Evolutionary conservation across 805 yeast genomes (phyloP).

Genomic region (Starmerella vitae): DNA sequence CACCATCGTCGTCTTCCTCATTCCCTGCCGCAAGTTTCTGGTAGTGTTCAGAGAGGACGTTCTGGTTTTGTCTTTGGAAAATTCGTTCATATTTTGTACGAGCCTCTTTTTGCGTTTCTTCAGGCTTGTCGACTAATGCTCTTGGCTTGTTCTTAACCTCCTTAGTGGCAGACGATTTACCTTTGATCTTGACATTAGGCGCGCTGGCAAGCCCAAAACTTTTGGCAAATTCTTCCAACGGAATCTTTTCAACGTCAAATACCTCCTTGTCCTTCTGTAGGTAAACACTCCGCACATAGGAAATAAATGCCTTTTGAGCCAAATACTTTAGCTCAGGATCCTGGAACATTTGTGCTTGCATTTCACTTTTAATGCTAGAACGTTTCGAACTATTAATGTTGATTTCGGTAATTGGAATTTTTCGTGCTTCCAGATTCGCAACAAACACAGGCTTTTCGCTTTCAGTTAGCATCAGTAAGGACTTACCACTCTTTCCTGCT

Average conservation of each 20-base stretch:
- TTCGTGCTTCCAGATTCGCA: constrained; percentile 44
- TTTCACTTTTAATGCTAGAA: constrained; percentile 63
- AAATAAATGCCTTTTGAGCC: constrained; percentile 90
- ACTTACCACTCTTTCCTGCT: constrained; percentile 71
- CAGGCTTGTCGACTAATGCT: constrained; percentile 38
- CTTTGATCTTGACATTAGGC: constrained; percentile 71
- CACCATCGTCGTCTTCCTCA: constrained; percentile 35
- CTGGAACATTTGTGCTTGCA: constrained; percentile 81
- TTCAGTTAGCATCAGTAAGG: constrained; percentile 71
- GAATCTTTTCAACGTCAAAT: constrained; percentile 62
- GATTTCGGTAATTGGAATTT: constrained; percentile 57
- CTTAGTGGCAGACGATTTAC: constrained; percentile 12
- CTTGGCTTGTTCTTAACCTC: constrained; percentile 60
- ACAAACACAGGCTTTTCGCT: constrained; percentile 62
- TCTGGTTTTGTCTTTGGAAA: constrained; percentile 91
- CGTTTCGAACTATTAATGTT: constrained; percentile 62
- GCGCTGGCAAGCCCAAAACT: constrained; percentile 93
- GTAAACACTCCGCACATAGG: constrained; percentile 74
- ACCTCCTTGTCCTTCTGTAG: constrained; percentile 79
- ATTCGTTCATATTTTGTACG: constrained; percentile 87
- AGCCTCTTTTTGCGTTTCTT: constrained; percentile 35
- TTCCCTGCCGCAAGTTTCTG: constrained; percentile 37
- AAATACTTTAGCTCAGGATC: constrained; percentile 84
- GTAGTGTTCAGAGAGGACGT: constrained; percentile 80
- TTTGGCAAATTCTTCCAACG: constrained; percentile 71